These are phyloP conservation scores for Simmondsia chinensis DNA, from an alignment of 148 eudicot genomes.

Conservation along the genomic window DNA sequence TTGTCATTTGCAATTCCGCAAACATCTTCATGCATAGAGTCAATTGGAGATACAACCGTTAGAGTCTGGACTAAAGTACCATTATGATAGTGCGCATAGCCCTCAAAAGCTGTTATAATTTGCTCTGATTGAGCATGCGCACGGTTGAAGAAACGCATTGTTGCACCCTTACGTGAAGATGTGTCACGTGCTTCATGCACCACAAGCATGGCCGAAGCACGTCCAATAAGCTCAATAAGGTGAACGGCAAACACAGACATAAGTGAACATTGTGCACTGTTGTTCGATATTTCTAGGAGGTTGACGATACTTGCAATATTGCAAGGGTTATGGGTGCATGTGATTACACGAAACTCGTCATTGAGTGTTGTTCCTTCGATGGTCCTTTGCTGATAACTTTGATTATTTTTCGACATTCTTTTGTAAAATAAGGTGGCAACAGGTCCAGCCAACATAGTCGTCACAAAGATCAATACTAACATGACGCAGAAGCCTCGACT, in stretches of 20 bases:
- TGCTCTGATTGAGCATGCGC: background rate
- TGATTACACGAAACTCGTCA: conserved; percentile 4
- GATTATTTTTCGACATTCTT: background rate
- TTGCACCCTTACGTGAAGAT: background rate
- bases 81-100: background rate
- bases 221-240: conserved; percentile 4
- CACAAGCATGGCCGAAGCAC: conserved; percentile 2
- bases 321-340: background rate
- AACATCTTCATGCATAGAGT: conserved; percentile 35
- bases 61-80: conserved; percentile 11
- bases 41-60: conserved; percentile 12
- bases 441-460: too few species aligned
- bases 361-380: background rate
- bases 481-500: too few species aligned
- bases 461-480: too few species aligned
- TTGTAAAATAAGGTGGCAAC: too few species aligned
- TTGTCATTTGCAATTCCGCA: conserved; percentile 18
- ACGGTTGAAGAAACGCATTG: background rate
- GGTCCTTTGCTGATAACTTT: background rate
- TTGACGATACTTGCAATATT: conserved; percentile 2
- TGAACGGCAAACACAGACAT: conserved; percentile 9
- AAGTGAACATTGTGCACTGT: background rate
- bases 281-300: conserved; percentile 1
- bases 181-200: background rate
- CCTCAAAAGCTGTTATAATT: background rate